Base-by-base conservation (phyloP, 108 stramenopile species). In the Tribonema minus region DNA sequence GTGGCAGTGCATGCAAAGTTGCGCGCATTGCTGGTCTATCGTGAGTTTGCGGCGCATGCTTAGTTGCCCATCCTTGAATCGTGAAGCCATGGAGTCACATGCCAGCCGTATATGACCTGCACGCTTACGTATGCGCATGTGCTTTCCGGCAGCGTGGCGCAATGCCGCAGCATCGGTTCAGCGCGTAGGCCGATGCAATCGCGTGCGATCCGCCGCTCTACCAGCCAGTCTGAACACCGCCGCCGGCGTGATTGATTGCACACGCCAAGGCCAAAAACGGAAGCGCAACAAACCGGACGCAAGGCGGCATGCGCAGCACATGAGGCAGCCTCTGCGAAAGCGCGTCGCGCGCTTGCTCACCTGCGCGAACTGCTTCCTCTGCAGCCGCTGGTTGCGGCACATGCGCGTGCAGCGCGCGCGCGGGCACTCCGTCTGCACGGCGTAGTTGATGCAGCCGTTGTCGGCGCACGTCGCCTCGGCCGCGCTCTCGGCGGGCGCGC, bases 371-470 rank as follows among this genome's bases (percentile, higher is more conserved):
- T 29, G 6, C 32, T 64, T 33, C 25, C 41, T 64, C 75, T 76
- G 75, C 28, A 76, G 61, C 61, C 75, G 75, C 46, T 76, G 75
- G 68, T 76, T 76, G 36, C 58, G 27, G 66, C 75, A 76, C 15
- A 37, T 41, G 39, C 41, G 64, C 32, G 58, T 30, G 33, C 75
- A 76, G 33, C 26, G n/a, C n/a, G 37, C 75, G 28, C 26, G n/a
- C 35, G 26, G n/a, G 75, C 75, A 76, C 66, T 76, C 75, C 36
- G 64, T 64, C 75, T 58, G 64, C 20, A 37, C 65, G 23, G 66
- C 66, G 37, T 58, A 67, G 66, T 76, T 76, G 66, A 63, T 40
- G 58, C 75, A 76, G 32, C 35, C 27, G 37, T 66, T 29, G 37
- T 76, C 75, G 58, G 58, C 64, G 66, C 75, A 76, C 15, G 75